Evolutionary conservation across 1,284 basidiomycete species (phyloP), one percentile per base, ranked within the genome.

Genomic region (Cryptococcus wingfieldii): DNA sequence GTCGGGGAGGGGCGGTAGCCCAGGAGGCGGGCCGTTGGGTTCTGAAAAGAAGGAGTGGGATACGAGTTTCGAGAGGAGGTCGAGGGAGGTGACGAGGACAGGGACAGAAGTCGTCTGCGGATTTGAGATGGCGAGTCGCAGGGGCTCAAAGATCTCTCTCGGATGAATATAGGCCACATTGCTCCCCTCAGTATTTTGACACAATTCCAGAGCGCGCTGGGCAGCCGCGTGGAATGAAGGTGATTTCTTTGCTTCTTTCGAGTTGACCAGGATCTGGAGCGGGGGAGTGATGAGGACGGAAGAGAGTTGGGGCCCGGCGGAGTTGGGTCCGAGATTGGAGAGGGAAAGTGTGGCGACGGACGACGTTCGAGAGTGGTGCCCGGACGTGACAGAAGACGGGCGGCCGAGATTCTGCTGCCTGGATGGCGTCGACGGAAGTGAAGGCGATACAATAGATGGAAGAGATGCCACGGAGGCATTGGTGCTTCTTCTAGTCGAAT

Each of bases 31-130:
- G 4, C 83, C 66, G 43, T 76, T 66, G n/a, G 80, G 75, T 43
- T 79, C 77, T 34, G 81, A 78, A 70, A 98, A 97, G 82, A 97
- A 97, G 38, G 90, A 91, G 74, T 97, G 91, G 8, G 91, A 92
- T 61, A 97, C 89, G 65, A 98, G 84, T 77, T 98, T 98, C 48
- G 91, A 89, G 58, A 96, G 90, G 67, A 94, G 92, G 76, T 98
- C 94, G 71, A 98, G 80, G 62, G 92, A 93, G 23, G 91, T 90
- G 68, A 95, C 89, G 85, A 93, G 89, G 37, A 96, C 82, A 65
- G 91, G 91, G 71, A 96, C 90, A 62, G 83, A 89, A 52, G 86
- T 84, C 1, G 92, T 95, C 79, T 97, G 92, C 1, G 72, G 72
- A 49, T 72, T 74, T 6, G 66, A 69, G 77, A 93, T 97, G 13